Conservation (phyloP, 768 basidiomycete genomes). For the Suillus alpinus region DNA sequence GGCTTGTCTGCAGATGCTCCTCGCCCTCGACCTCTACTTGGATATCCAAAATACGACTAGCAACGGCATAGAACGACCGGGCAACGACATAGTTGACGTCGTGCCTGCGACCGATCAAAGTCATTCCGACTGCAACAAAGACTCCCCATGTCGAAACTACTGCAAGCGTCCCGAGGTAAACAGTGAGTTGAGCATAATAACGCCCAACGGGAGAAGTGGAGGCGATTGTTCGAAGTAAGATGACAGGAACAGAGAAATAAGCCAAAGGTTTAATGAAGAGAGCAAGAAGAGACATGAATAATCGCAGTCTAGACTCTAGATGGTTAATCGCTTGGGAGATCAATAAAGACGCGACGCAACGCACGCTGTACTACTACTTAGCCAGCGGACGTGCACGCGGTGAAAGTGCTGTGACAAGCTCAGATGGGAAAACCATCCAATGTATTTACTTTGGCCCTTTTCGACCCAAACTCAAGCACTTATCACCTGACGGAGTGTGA, state of each 20-base stretch:
- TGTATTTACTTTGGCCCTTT: conserved; percentile 5
- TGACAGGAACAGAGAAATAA: conserved; percentile 71
- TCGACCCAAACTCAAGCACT: not conserved
- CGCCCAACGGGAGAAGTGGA: conserved; percentile 52
- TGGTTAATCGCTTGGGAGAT: conserved; percentile 14
- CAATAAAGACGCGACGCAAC: conserved; percentile 10
- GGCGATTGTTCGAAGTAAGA: conserved; percentile 62
- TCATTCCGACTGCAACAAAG: conserved; percentile 62
- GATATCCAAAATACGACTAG: conserved; percentile 62
- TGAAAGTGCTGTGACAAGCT: conserved; percentile 14
- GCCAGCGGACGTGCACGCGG: conserved; percentile 20
- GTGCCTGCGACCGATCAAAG: conserved; percentile 63
- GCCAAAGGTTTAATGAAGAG: conserved; percentile 67
- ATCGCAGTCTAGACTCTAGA: conserved; percentile 9
- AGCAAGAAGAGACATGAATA: conserved; percentile 60
- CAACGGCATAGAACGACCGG: conserved; percentile 72
- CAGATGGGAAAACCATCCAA: conserved; percentile 26
- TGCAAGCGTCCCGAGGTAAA: conserved; percentile 71
- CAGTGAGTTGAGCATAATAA: conserved; percentile 70
- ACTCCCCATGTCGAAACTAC: conserved; percentile 72
- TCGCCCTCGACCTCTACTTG: conserved; percentile 79
- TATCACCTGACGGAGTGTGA: not conserved
- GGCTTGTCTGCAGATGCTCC: conserved; percentile 70
- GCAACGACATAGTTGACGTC: conserved; percentile 86
- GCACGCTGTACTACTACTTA: conserved; percentile 18